Evolutionary conservation across 2,329 filamentous ascomycete genomes (phyloP).

Genomic region (Ophiostoma montium): DNA sequence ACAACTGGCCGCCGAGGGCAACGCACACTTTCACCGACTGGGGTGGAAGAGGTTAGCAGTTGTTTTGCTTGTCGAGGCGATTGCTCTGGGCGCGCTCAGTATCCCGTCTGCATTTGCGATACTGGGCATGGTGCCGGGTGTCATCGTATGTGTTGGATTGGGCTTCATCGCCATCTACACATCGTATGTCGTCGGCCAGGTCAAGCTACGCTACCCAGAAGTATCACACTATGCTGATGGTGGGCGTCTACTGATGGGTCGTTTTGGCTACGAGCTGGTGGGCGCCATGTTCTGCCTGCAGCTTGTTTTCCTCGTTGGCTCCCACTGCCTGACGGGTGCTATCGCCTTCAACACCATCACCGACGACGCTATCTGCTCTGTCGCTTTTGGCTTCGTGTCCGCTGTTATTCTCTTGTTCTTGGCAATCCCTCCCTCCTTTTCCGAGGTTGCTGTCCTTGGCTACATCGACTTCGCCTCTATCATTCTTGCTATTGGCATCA

Average conservation of each 20-base stretch:
- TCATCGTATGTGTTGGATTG: neutral
- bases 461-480: neutral
- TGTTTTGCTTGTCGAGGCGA: neutral
- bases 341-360: slow-evolving; percentile 1
- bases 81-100: neutral
- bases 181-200: neutral
- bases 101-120: neutral
- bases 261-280: neutral
- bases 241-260: neutral
- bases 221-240: neutral
- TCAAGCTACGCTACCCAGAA: neutral
- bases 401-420: neutral
- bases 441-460: neutral
- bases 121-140: neutral
- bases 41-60: neutral
- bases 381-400: neutral
- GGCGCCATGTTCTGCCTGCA: neutral
- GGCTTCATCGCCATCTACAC: slow-evolving; percentile 1
- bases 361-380: neutral
- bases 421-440: neutral
- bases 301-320: neutral
- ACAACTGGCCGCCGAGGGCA: neutral
- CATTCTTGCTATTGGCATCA: neutral
- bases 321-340: neutral
- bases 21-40: neutral